Base-by-base conservation (phyloP, 2,329 filamentous ascomycete genomes). In the Fusarium transvaalense region DNA sequence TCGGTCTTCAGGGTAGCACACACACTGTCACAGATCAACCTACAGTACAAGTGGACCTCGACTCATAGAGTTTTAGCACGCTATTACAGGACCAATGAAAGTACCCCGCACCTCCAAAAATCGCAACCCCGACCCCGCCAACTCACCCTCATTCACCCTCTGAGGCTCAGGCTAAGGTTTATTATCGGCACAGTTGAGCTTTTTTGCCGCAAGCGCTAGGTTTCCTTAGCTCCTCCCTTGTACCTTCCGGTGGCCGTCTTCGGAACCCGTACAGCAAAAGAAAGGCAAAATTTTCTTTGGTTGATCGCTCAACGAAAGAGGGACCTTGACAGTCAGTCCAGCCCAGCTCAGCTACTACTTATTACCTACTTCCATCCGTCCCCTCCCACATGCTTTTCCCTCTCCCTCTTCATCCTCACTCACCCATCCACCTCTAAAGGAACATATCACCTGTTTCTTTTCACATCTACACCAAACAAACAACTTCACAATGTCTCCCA, bases 401-500 rank as follows among this genome's bases (percentile, higher is more conserved):
- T 56, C 61, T 51, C 58, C 15, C 43, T 61, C 64, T 52, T 51
- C 52, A 38, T 55, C 62, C 56, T 51, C 54, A 59, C 50, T 56
- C 50, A 56, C 32, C 38, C 57, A 62, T 47, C 31, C 45, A 64
- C 29, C 34, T 47, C 17, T 34, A 52, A 52, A 69, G 61, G 48
- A 66, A 69, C 46, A 59, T 56, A 45, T 32, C 25, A 42, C 17
- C 21, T 63, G 60, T 41, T 41, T 55, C 47, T 51, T 45, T 42
- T 50, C 46, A 54, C 43, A 39, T 61, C 57, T 39, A 46, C 39
- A 66, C 57, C 64, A 61, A 48, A 34, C 61, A 72, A 56, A 39
- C 60, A 71, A 55, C 70, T 72, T 55, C 34, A 78, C 68, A 76
- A 83, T 83, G 81, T 76, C 80, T 75, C 64, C 78, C 67, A 76